A percentile compares a stretch with the other conserved stretches of the same genome.
Evolutionary conservation across 2,329 filamentous ascomycete species (phyloP).

Genomic region (Fusarium coicis): DNA sequence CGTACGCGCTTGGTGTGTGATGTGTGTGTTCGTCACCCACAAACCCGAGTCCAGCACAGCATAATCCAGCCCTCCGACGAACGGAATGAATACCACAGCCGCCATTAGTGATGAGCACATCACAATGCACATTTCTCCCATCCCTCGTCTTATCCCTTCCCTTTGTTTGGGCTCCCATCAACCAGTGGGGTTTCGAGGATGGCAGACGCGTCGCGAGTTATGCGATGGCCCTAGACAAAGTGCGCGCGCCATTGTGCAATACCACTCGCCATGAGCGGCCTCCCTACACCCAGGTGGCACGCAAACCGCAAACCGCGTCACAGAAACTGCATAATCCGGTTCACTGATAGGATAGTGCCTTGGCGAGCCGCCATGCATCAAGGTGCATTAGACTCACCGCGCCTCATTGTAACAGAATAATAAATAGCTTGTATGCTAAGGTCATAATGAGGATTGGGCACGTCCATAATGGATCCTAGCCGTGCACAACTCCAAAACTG

Average conservation of each 20-base stretch:
- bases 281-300: constrained; percentile 43
- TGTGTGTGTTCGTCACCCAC: constrained; percentile 27
- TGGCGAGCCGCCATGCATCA: constrained; percentile 35
- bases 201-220: constrained; percentile 43
- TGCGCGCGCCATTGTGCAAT: constrained; percentile 40
- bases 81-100: constrained; percentile 33
- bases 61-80: constrained; percentile 19
- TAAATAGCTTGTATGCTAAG: constrained; percentile 16
- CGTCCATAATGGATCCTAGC: constrained; percentile 24
- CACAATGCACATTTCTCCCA: constrained; percentile 31
- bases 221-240: constrained; percentile 36
- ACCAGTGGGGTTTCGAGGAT: constrained; percentile 36
- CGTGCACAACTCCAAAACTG: constrained; percentile 42
- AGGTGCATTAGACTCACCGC: constrained; percentile 34
- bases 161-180: constrained; percentile 26
- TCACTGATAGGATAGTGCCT: constrained; percentile 45
- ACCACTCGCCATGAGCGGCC: constrained; percentile 39
- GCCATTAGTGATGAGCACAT: constrained; percentile 35
- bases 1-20: constrained; percentile 30
- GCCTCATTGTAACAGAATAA: constrained; percentile 34
- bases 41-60: constrained; percentile 8
- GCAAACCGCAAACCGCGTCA: constrained; percentile 44
- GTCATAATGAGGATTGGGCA: constrained; percentile 27
- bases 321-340: constrained; percentile 51
- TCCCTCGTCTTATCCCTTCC: constrained; percentile 38